Base-by-base conservation (phyloP, 257 asterid species). In the Striga asiatica region DNA sequence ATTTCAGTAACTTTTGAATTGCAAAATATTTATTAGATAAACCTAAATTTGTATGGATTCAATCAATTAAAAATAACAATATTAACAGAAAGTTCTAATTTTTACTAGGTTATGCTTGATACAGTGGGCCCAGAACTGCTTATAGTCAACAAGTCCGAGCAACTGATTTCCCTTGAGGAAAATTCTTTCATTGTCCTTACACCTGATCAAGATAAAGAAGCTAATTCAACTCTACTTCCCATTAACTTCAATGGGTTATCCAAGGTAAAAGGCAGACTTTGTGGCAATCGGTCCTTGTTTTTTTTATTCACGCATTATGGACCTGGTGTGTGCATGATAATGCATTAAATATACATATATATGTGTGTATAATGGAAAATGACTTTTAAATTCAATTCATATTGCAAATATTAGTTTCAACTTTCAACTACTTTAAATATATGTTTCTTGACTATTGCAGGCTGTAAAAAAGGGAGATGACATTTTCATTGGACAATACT, bases 61-160 rank as follows among this genome's bases (percentile, higher is more conserved):
- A 29, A 29, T 10, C 8, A 29, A 29, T 29, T 29, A 38, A 38
- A 14, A n/a, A n/a, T 41, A 41, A 41, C 7, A 41, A 41, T 41
- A 41, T 13, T 17, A 41, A 41, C 0, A 5, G 7, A 0, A 41
- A 17, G n/a, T n/a, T n/a, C n/a, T 3, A 41, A 14, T 54, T n/a
- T 25, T 51, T 50, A 45, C 48, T 69, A 84, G 94, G 81, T 84
- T 51, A 84, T 84, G 94, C 85, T 84, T 9, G 94, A 84, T 56
- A 84, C 94, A 2, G 74, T 53, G 43, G 94, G 94, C 56, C 94
- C 94, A 3, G 94, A 84, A 71, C 74, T 84, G 66, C 81, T 76
- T 60, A 78, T 84, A 14, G 83, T 81, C 42, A 81, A 79, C 81
- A 76, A 71, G 48, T 58, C 78, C 0, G 78, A 73, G 60, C 75